A percentile compares a stretch with the other conserved stretches of the same genome.
Evolutionary conservation across 805 yeast genomes (phyloP).

Genomic region (Blastobotrys robertii): DNA sequence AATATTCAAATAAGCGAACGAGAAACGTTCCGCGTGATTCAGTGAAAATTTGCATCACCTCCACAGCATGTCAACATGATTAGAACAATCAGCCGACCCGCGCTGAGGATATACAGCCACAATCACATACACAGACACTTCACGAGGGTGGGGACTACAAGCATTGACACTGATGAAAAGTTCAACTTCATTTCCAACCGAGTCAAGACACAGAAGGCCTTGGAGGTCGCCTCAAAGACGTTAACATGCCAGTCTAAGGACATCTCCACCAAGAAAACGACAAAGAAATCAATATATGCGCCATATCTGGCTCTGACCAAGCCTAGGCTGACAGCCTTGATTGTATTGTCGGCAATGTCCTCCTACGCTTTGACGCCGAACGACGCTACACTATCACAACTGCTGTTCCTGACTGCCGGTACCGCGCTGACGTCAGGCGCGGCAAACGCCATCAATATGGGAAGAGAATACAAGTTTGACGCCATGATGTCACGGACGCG

Average conservation of each 20-base stretch:
- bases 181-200: no score
- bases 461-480: conserved; percentile 87
- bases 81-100: background rate
- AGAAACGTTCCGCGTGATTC: background rate
- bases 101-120: background rate
- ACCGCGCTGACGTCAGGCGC: conserved; percentile 84
- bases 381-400: conserved; percentile 61
- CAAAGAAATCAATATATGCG: conserved; percentile 10
- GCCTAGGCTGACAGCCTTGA: conserved; percentile 79
- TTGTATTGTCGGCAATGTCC: conserved; percentile 85
- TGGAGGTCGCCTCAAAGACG: conserved; percentile 9
- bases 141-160: background rate
- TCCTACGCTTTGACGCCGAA: conserved; percentile 88
- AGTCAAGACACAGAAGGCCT: no score
- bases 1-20: background rate
- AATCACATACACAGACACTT: background rate
- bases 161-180: no score
- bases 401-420: conserved; percentile 68
- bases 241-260: conserved; percentile 12
- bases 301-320: conserved; percentile 71
- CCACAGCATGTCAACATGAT: background rate
- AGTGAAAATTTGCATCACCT: background rate
- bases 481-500: conserved; percentile 79
- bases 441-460: conserved; percentile 97
- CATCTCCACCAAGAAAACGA: conserved; percentile 1